Base-by-base conservation (phyloP, 2,329 filamentous ascomycete species). In the Sclerotinia spermophila region DNA sequence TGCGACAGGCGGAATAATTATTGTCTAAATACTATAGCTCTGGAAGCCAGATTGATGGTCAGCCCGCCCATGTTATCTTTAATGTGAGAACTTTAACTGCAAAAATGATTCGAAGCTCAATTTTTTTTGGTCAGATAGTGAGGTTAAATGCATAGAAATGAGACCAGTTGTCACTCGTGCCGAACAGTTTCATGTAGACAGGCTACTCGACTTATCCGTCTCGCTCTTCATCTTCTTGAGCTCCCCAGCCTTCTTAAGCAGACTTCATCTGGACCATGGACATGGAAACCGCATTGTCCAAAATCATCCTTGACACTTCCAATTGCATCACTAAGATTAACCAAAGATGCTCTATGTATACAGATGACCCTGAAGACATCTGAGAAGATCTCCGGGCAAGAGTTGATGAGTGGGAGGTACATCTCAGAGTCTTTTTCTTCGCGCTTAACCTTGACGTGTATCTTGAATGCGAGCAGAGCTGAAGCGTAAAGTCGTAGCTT, bases 301-400 rank as follows among this genome's bases (percentile, higher is more conserved):
- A 66, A 55, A 27, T 30, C 33, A 2, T 24, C 6, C n/a, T 27
- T 38, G 2, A 30, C 4, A 33, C 6, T 17, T 2, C n/a, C 6
- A 0, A 5, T 1, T 0, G 24, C 1, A n/a, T 2, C 1, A 27
- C 0, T 0, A 3, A 51, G n/a, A 15, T 51, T 27, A 0, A 51
- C 1, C 0, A 51, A 3, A 51, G 5, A 27, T n/a, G 0, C 0
- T 51, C 45, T 51, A 27, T 51, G 24, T 11, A 6, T 1, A 27
- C 1, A n/a, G 5, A 27, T 51, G 1, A 15, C 21, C 2, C 8
- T 10, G 5, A 51, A 51, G 10, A 51, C 5, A 2, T 51, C 45
- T 15, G 5, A 0, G 45, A 51, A 51, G 24, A 51, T 0, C 4
- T 51, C 45, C 5, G 45, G 45, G 45, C 45, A 51, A 51, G 24